Evolutionary conservation across 768 basidiomycete species (phyloP), one percentile per base, ranked within the genome.

Genomic region (Kwoniella botswanensis): DNA sequence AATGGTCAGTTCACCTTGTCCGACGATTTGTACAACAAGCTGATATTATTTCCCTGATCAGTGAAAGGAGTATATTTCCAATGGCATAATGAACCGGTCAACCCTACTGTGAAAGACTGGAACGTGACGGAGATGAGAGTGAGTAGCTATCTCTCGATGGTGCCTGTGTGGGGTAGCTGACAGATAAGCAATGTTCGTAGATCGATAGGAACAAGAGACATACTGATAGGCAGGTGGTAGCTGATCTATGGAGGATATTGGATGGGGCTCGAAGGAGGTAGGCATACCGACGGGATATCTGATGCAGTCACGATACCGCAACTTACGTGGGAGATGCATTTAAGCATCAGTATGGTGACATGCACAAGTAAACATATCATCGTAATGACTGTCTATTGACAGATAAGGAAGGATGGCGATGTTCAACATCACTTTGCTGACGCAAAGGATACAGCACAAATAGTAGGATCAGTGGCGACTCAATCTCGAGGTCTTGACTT

Each of bases 71-170:
- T 99, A 26, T 93, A 97, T 82, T 90, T 98, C 22, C 89, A 93
- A n/a, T 94, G 94, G 92, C 88, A 91, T 55, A 94, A 93, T 76
- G 94, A 97, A 75, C 92, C 93, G 9, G 90, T 91, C 22, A 96
- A 97, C 73, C 82, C 89, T 0, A 93, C 91, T 74, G 92, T 96
- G 73, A 92, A 92, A 82, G 93, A 96, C 71, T 98, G 97, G 97
- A 98, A 98, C 75, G 96, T 99, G 18, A 92, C 92, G 0, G 93
- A 96, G 79, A 87, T 98, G 72, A 94, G 93, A 88, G 95, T 92
- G 73, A 59, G 85, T 67, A 10, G 21, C 55, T 17, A 15, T 64
- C 52, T 26, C 9, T 64, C 26, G 17, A 41, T 43, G 12, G 11
- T 62, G 6, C 26, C 44, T 61, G 17, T 17, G 43, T 29, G 24